Percentiles rank a stretch among this genome's conserved stretches.
Evolutionary conservation across 306 rosid genomes (phyloP).

Genomic region (Echinosophora koreensis): DNA sequence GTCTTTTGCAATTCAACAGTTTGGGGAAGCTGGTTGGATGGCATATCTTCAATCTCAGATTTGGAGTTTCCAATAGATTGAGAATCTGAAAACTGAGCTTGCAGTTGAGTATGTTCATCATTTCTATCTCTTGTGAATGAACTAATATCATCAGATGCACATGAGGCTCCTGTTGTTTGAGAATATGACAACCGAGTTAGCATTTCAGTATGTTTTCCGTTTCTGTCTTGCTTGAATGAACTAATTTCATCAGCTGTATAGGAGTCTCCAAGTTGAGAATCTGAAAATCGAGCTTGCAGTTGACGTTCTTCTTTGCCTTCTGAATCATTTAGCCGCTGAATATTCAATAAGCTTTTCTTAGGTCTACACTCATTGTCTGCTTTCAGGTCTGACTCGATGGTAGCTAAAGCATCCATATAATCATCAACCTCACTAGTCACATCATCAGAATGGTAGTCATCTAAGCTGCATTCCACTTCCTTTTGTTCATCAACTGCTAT

Average conservation of each 20-base stretch:
- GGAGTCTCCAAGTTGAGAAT: constrained; percentile 71
- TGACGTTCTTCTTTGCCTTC: constrained; percentile 65
- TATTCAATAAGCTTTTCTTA: constrained; percentile 52
- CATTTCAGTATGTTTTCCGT: constrained; percentile 43
- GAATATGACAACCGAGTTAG: constrained; percentile 40
- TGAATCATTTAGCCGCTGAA: constrained; percentile 52
- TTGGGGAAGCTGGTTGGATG: constrained; percentile 52
- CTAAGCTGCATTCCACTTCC: constrained; percentile 56
- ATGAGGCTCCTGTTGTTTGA: constrained; percentile 36
- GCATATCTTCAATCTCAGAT: constrained; percentile 51
- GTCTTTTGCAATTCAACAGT: constrained; percentile 47
- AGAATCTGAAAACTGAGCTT: constrained; percentile 46
- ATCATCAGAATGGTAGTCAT: constrained; percentile 74
- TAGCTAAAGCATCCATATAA: constrained; percentile 84
- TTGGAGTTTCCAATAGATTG: constrained; percentile 41
- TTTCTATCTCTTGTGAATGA: constrained; percentile 44
- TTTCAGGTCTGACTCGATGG: constrained; percentile 80
- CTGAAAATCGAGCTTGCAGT: constrained; percentile 63
- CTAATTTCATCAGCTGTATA: constrained; percentile 69
- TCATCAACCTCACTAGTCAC: constrained; percentile 83
- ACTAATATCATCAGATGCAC: constrained; percentile 45
- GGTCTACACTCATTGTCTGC: constrained; percentile 66
- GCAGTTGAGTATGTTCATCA: constrained; percentile 34
- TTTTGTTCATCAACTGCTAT: constrained; percentile 57
- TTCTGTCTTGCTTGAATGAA: constrained; percentile 60